A percentile compares a stretch with the other conserved stretches of the same genome.
These are phyloP conservation scores for Yamadazyma sp. DNA, from an alignment of 805 yeast species.

Conservation along the genomic window DNA sequence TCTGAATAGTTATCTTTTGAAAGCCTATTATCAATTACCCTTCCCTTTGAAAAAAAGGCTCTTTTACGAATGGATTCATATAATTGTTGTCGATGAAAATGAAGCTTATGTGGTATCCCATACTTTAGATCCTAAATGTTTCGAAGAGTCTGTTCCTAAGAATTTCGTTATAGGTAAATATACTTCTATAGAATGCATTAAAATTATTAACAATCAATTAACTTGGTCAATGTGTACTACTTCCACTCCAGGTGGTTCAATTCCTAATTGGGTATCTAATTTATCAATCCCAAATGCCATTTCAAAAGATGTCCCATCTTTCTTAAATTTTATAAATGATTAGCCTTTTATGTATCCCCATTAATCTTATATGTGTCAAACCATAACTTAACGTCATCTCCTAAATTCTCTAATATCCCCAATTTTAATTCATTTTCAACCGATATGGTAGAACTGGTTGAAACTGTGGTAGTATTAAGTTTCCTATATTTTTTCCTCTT, in stretches of 20 bases:
- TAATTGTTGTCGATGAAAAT: slow-evolving; percentile 16
- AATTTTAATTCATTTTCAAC: slow-evolving; percentile 10
- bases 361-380: slow-evolving; percentile 25
- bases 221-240: slow-evolving; percentile 40
- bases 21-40: slow-evolving; percentile 31
- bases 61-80: slow-evolving; percentile 35
- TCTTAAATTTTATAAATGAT: slow-evolving; percentile 26
- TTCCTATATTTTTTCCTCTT: slow-evolving; percentile 10
- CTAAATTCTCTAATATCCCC: slow-evolving; percentile 39
- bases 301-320: slow-evolving; percentile 39
- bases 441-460: slow-evolving; percentile 2
- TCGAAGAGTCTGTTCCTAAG: slow-evolving; percentile 10
- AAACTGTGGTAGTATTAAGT: slow-evolving; percentile 1
- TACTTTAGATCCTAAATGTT: slow-evolving; percentile 28
- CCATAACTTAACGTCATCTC: slow-evolving; percentile 42
- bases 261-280: slow-evolving; percentile 35
- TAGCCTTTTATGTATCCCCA: slow-evolving; percentile 12
- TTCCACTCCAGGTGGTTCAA: slow-evolving; percentile 37
- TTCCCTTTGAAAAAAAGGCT: slow-evolving; percentile 34
- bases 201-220: slow-evolving; percentile 19
- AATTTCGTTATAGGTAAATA: slow-evolving; percentile 29
- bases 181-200: slow-evolving; percentile 34
- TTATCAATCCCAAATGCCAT: slow-evolving; percentile 30
- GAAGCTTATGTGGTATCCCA: slow-evolving; percentile 31
- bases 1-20: slow-evolving; percentile 26